Evolutionary conservation across 768 basidiomycete species (phyloP).

Genomic region (Chalciporus pseudorubinellus): DNA sequence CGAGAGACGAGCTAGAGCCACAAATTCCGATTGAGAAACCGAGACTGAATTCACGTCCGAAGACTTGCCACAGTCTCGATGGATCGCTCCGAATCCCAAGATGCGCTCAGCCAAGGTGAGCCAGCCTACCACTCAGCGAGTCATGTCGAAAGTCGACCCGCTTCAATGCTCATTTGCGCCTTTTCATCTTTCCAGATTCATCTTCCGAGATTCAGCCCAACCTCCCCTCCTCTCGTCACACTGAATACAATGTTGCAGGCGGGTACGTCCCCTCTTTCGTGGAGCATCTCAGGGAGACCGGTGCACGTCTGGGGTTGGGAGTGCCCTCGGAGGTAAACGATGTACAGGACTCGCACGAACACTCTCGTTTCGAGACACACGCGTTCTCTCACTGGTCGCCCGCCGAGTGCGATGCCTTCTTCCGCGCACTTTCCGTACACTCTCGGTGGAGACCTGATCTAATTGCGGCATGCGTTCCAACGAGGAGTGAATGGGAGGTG

Average conservation of each 20-base stretch:
- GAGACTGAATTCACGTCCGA: no score
- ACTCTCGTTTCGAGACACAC: not conserved
- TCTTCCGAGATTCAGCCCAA: no score
- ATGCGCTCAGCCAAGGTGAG: no score
- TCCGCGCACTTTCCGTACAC: constrained; percentile 61
- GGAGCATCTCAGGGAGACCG: constrained; percentile 26
- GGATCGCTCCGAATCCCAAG: no score
- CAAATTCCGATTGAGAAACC: no score
- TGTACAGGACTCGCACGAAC: not conserved
- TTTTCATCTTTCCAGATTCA: no score
- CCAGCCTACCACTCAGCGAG: no score
- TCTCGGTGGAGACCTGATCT: constrained; percentile 78
- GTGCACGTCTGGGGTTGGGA: constrained; percentile 15
- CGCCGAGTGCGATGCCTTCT: constrained; percentile 68
- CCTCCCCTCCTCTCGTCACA: no score
- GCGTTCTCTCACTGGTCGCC: constrained; percentile 50
- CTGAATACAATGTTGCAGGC: constrained; percentile 15
- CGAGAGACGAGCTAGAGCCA: no score
- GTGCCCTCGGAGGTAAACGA: not conserved
- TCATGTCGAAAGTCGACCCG: no score
- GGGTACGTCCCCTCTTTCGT: constrained; percentile 27
- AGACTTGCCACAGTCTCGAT: no score
- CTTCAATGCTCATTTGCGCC: no score
- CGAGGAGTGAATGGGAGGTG: constrained; percentile 67
- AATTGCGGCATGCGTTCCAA: constrained; percentile 62